Evolutionary conservation across 306 rosid species (phyloP).

Genomic region (Cicer cuneatum): DNA sequence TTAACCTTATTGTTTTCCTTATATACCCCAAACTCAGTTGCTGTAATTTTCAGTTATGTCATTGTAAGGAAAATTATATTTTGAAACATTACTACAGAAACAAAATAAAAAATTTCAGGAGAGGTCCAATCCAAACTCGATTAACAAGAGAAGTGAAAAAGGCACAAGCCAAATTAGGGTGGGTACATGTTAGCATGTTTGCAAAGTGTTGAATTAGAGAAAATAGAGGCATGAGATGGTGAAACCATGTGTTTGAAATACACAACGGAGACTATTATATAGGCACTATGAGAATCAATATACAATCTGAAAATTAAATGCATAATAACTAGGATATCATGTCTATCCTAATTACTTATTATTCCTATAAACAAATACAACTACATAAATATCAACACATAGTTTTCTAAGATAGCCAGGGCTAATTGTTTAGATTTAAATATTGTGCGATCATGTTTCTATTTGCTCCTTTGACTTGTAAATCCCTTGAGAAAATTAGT

Average conservation of each 20-base stretch:
- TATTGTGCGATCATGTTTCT: not conserved
- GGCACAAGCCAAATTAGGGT: not conserved
- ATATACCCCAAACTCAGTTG: not conserved
- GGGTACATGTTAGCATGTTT: too few relatives aligned
- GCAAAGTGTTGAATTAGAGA: too few relatives aligned
- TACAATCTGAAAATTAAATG: not conserved
- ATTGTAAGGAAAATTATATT: not conserved
- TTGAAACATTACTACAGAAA: not conserved
- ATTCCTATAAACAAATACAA: not conserved
- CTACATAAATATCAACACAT: not conserved
- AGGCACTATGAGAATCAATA: not conserved
- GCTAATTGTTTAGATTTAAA: not conserved
- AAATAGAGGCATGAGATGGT: too few relatives aligned
- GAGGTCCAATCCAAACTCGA: not conserved
- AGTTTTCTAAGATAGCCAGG: not conserved
- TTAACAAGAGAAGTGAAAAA: conserved; percentile 1
- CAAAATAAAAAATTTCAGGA: not conserved
- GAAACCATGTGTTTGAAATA: not conserved
- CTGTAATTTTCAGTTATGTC: not conserved
- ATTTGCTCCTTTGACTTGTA: not conserved
- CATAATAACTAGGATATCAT: not conserved
- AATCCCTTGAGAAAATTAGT: not conserved
- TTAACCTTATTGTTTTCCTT: not conserved
- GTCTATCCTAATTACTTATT: not conserved
- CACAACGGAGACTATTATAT: not conserved